Evolutionary conservation across 495 filamentous ascomycete genomes (phyloP), one percentile per base, ranked within the genome.

Genomic region (Parathielavia appendiculata): DNA sequence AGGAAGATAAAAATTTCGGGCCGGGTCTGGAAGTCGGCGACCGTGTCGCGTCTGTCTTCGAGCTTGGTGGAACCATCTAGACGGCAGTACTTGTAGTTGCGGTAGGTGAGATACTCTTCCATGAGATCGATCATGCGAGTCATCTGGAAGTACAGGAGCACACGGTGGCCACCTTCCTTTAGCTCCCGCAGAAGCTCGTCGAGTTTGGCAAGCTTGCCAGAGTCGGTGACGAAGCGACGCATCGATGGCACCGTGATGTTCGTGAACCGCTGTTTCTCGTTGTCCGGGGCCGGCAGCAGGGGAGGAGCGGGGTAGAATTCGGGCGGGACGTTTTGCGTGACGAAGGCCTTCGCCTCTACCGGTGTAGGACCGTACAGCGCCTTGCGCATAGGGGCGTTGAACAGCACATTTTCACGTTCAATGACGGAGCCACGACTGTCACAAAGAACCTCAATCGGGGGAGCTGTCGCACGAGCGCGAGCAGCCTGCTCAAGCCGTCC

Each of bases 141-240:
- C 93, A 99, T 99, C 75, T 99, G 93, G 86, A 99, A 99, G 78
- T 99, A 99, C n/a, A 99, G 78, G 9, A 99, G 83, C 17, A 99
- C 93, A 66, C 93, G 91, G 65, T 99, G 93, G 45, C 88, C 88
- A 45, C 85, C 88, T 53, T 92, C 85, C 78, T 97, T 99, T 56
- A 99, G 83, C 65, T 91, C 79, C 46, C 85, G 84, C 32, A 99
- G 79, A 22, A 99, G 81, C 54, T 89, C 79, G 72, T 99, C 93
- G 26, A 99, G 80, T 65, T 91, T 91, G 36, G 90, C 90, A 51
- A 99, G 81, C 71, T 99, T 99, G 62, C 93, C 93, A 14, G 91
- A 96, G 68, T 97, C 93, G 6, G 92, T 97, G 52, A 99, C 93
- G 68, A 99, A 97, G 63, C 95, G 91, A 40, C 87, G 85, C 93